Evolutionary conservation across 345 rosid genomes (phyloP).

Genomic region (Gossypium rotundifolium): DNA sequence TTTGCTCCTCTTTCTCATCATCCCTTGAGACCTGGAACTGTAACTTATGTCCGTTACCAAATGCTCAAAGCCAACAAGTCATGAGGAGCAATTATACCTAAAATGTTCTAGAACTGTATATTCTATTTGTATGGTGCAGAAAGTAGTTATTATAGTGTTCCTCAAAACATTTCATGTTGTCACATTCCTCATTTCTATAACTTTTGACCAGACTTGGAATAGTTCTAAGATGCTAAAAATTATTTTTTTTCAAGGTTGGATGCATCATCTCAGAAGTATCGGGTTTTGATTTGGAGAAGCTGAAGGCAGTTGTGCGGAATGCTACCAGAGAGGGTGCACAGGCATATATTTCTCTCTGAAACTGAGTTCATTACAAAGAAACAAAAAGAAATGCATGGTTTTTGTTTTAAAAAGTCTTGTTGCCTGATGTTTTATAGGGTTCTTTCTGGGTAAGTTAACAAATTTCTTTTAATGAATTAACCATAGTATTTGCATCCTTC

Average conservation of each 20-base stretch:
- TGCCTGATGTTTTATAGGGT: neutral
- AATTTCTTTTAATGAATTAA: neutral
- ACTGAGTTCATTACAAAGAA: neutral
- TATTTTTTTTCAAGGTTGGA: conserved; percentile 43
- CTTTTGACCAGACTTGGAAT: neutral
- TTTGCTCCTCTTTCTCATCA: neutral
- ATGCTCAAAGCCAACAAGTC: neutral
- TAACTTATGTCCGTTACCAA: neutral
- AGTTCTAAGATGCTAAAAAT: conserved; percentile 4
- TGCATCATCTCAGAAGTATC: conserved; percentile 46
- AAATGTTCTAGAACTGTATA: neutral
- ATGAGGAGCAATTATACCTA: neutral
- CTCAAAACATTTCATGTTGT: neutral
- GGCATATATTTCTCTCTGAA: conserved; percentile 31
- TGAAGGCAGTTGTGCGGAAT: conserved; percentile 36
- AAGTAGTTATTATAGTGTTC: neutral
- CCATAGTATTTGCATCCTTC: neutral
- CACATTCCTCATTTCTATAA: neutral
- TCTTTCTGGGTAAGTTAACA: neutral
- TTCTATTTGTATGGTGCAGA: neutral
- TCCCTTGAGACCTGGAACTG: neutral
- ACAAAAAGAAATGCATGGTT: neutral
- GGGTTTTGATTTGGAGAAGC: conserved; percentile 41
- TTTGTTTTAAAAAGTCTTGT: neutral
- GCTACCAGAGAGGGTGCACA: conserved; percentile 31